A percentile compares a stretch with the other conserved stretches of the same genome.
Evolutionary conservation across 73 alveolate genomes (phyloP).

Genomic region (Uronychia setigera): DNA sequence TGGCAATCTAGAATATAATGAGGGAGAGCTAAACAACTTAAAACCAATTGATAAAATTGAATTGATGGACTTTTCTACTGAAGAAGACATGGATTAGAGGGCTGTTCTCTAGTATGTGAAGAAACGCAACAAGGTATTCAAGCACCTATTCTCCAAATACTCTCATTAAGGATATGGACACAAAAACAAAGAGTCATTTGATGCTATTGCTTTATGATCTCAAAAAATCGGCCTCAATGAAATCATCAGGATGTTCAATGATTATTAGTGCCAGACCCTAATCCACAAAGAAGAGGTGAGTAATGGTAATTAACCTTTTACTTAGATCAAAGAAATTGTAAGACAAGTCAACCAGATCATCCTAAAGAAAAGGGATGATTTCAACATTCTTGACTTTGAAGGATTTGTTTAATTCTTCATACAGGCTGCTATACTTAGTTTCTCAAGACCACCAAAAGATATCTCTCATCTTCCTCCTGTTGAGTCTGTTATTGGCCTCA

Average conservation of each 20-base stretch:
- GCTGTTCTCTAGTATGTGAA: constrained; percentile 39
- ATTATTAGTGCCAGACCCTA: constrained; percentile 48
- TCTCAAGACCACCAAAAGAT: not conserved
- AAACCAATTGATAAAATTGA: constrained; percentile 4
- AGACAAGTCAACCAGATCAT: not conserved
- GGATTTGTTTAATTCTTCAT: constrained; percentile 40
- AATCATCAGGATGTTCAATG: constrained; percentile 44
- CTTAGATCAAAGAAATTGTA: not conserved
- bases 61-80: constrained; percentile 22
- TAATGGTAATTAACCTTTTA: too few species aligned
- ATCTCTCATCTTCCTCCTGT: constrained; percentile 8
- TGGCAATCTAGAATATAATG: not conserved
- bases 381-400: constrained; percentile 28
- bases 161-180: constrained; percentile 10
- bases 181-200: constrained; percentile 14
- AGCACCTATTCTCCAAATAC: constrained; percentile 26
- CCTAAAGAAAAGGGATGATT: constrained; percentile 18
- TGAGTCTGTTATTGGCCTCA: constrained; percentile 4
- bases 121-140: constrained; percentile 15
- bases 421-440: constrained; percentile 20
- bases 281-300: constrained; percentile 1
- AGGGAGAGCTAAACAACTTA: not conserved
- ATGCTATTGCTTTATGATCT: not conserved
- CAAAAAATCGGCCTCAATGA: constrained; percentile 22
- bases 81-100: constrained; percentile 32